Evolutionary conservation across 441 rosid genomes (phyloP).

Genomic region (Euphorbia schlechtendalii): DNA sequence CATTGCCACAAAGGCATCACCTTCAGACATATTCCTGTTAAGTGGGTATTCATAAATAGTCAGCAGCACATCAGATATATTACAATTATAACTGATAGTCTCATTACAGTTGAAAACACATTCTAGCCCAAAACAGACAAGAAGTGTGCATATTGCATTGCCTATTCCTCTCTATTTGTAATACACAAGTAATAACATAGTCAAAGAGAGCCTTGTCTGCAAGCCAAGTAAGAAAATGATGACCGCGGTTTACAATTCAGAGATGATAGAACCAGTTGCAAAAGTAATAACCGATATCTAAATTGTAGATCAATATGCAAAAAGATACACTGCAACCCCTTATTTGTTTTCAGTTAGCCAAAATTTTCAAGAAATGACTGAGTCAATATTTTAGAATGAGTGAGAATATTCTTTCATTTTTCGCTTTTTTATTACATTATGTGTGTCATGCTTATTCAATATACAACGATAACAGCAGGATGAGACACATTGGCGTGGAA

Average conservation of each 20-base stretch:
- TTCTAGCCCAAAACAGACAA: neutral
- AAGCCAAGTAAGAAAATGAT: too few species aligned
- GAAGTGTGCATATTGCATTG: too few species aligned
- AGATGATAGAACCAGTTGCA: neutral
- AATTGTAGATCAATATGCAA: neutral
- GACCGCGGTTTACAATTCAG: neutral
- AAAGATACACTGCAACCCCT: too few species aligned
- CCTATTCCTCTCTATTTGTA: too few species aligned
- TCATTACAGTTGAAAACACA: too few species aligned
- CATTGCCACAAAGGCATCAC: constrained; percentile 63
- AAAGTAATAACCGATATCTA: neutral
- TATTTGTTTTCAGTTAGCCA: neutral
- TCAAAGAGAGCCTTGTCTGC: neutral
- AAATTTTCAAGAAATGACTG: neutral
- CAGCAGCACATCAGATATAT: neutral
- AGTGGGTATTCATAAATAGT: neutral
- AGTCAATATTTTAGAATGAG: neutral
- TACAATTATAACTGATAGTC: neutral
- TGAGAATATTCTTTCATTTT: neutral
- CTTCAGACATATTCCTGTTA: constrained; percentile 59
- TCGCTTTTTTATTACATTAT: too few species aligned
- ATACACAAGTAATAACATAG: neutral
- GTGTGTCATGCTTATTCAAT: too few species aligned
- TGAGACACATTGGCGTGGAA: too few species aligned
- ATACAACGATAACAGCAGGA: too few species aligned